phyloP scores from a whole-genome alignment of 257 asterid genomes.

The Solanum chiquidenum region DNA sequence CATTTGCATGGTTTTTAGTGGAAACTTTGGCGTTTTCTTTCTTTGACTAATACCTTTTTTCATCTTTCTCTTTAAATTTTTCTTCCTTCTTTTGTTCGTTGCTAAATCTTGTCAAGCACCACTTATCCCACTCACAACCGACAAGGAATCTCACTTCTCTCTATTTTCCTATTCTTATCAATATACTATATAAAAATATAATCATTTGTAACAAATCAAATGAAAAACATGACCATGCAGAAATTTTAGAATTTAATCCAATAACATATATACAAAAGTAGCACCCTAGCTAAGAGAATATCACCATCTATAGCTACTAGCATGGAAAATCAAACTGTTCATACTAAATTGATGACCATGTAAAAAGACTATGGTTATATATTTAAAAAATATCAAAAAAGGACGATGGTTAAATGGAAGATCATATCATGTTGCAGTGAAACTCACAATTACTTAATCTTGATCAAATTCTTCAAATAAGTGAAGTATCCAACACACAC shows the following conservation, averaged over 20 bases:
- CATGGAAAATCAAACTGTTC: background rate
- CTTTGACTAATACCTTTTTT: background rate
- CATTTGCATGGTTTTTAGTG: conserved; percentile 29
- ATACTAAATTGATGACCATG: no score
- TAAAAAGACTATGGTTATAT: no score
- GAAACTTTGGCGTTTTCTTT: conserved; percentile 25
- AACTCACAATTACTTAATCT: background rate
- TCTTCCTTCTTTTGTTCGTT: background rate
- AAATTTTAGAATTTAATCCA: background rate
- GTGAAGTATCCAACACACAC: background rate
- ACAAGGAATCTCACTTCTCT: conserved; percentile 9
- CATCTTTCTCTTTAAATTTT: background rate
- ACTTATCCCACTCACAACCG: conserved; percentile 2
- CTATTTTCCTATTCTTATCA: background rate
- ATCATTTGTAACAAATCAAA: background rate
- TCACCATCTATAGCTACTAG: background rate
- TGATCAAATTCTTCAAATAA: background rate
- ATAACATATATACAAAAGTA: background rate
- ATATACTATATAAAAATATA: background rate
- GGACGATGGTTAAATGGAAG: background rate
- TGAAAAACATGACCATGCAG: background rate
- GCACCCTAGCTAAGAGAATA: background rate
- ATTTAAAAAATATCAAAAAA: background rate
- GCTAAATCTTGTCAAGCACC: background rate
- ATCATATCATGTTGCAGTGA: background rate